Evolutionary conservation across 2,329 filamentous ascomycete genomes (phyloP).

Genomic region (Stylonectria norvegica): DNA sequence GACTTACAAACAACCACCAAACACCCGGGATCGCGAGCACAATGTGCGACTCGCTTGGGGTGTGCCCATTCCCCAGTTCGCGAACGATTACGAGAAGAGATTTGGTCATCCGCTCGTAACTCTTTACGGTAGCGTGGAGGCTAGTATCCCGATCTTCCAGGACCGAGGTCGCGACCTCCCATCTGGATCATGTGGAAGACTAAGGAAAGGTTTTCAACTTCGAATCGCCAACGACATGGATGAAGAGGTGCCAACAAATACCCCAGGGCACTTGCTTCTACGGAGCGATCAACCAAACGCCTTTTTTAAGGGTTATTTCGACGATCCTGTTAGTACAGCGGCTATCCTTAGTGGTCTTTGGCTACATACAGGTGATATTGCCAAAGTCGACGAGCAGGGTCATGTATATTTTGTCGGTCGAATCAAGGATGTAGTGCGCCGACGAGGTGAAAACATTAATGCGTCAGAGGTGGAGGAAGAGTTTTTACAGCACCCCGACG

Average conservation of each 20-base stretch:
- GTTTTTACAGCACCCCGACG: slow-evolving; percentile 8
- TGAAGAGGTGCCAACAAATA: slow-evolving; percentile 3
- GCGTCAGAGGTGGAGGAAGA: slow-evolving; percentile 9
- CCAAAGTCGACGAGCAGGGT: slow-evolving; percentile 3
- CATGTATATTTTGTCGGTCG: slow-evolving; percentile 4
- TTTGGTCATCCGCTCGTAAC: slow-evolving; percentile 3
- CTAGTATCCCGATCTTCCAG: slow-evolving; percentile 2
- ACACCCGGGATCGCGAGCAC: slow-evolving; percentile 1
- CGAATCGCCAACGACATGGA: slow-evolving; percentile 6
- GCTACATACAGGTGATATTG: slow-evolving; percentile 5
- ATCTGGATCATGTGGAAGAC: slow-evolving; percentile 1
- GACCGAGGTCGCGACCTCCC: not conserved
- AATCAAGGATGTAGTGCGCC: slow-evolving; percentile 6
- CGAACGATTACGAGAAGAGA: not conserved
- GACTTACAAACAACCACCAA: slow-evolving; percentile 8
- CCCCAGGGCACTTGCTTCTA: slow-evolving; percentile 2
- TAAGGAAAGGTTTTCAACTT: slow-evolving; percentile 3
- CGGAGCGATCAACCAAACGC: slow-evolving; percentile 5
- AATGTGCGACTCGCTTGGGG: slow-evolving; percentile 5
- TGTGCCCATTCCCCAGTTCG: slow-evolving; percentile 3
- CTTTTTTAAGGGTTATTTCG: slow-evolving; percentile 5
- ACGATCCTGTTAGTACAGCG: slow-evolving; percentile 1
- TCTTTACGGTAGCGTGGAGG: slow-evolving; percentile 4
- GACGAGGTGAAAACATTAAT: slow-evolving; percentile 8
- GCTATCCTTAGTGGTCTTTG: not conserved